These are phyloP conservation scores for Cynara cardunculus DNA, from an alignment of 129 eudicot species.

Conservation along the genomic window DNA sequence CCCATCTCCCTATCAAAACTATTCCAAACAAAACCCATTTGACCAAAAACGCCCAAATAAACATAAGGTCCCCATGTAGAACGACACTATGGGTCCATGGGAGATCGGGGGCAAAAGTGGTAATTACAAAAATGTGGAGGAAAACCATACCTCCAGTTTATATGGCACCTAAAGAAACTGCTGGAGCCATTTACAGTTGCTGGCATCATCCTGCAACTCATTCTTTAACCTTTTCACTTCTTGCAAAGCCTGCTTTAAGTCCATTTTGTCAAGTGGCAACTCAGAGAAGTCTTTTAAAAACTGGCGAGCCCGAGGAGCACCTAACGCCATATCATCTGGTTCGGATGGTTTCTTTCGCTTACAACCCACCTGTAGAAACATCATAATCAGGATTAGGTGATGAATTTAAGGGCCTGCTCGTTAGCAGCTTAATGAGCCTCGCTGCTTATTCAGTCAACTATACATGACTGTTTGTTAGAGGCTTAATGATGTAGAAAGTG, in stretches of 20 bases:
- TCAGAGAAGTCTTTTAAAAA: conserved; percentile 76
- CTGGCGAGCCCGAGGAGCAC: conserved; percentile 64
- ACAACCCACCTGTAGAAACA: conserved; percentile 43
- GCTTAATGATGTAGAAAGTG: too few species aligned
- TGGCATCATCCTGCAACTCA: conserved; percentile 70
- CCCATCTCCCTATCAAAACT: conserved; percentile 4
- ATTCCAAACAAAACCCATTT: conserved; percentile 10
- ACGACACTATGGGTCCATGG: neutral
- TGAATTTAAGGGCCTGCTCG: too few species aligned
- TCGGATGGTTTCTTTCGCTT: conserved; percentile 76
- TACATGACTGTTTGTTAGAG: too few species aligned
- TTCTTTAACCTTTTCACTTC: conserved; percentile 48
- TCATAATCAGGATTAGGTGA: neutral
- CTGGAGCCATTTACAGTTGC: conserved; percentile 60
- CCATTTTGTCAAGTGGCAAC: conserved; percentile 86
- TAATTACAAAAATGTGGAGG: conserved; percentile 18
- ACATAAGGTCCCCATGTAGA: neutral
- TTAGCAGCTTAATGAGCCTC: too few species aligned
- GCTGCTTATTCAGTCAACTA: too few species aligned
- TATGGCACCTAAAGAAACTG: conserved; percentile 49
- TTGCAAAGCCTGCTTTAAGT: conserved; percentile 59
- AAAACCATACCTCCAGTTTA: conserved; percentile 5
- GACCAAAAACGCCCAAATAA: conserved; percentile 5
- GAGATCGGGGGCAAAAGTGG: conserved; percentile 22
- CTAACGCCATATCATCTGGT: conserved; percentile 51